A percentile compares a stretch with the other conserved stretches of the same genome.
Evolutionary conservation across 2,329 filamentous ascomycete genomes (phyloP).

Genomic region (Fusarium nematophilum): DNA sequence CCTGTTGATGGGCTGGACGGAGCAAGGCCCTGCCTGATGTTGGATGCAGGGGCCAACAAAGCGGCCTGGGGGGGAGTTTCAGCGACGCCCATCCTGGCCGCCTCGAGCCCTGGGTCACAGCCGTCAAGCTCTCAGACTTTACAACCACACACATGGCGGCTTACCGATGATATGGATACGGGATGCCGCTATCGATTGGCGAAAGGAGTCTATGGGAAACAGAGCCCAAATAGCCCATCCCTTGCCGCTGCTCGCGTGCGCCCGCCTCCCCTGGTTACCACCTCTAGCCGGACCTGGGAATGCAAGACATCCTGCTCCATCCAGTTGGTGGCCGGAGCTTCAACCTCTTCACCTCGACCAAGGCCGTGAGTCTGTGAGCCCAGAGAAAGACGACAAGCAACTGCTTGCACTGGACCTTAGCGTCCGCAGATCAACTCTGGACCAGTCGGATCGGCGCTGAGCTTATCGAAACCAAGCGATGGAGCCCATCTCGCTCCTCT

Average conservation of each 20-base stretch:
- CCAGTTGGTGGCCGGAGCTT: constrained; percentile 31
- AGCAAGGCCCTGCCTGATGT: neutral
- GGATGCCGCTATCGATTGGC: too few species aligned
- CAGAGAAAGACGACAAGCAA: too few species aligned
- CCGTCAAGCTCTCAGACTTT: neutral
- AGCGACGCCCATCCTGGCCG: constrained; percentile 26
- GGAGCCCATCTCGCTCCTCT: neutral
- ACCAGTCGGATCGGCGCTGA: constrained; percentile 25
- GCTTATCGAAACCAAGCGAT: constrained; percentile 22
- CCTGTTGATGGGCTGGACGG: constrained; percentile 26
- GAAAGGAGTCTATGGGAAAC: neutral
- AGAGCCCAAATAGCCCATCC: neutral
- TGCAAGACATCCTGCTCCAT: constrained; percentile 14
- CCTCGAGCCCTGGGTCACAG: constrained; percentile 27
- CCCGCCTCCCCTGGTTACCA: neutral
- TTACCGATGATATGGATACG: neutral
- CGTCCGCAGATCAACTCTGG: constrained; percentile 22
- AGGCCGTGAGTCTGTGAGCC: too few species aligned
- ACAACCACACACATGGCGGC: neutral
- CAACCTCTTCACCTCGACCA: neutral
- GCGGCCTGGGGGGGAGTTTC: constrained; percentile 33
- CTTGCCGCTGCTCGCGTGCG: constrained; percentile 15
- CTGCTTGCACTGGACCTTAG: constrained; percentile 34
- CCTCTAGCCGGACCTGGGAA: constrained; percentile 4
- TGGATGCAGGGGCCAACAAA: constrained; percentile 26